Conservation (phyloP, 1,284 basidiomycete genomes). For the Pseudozyma hubeiensis region DNA sequence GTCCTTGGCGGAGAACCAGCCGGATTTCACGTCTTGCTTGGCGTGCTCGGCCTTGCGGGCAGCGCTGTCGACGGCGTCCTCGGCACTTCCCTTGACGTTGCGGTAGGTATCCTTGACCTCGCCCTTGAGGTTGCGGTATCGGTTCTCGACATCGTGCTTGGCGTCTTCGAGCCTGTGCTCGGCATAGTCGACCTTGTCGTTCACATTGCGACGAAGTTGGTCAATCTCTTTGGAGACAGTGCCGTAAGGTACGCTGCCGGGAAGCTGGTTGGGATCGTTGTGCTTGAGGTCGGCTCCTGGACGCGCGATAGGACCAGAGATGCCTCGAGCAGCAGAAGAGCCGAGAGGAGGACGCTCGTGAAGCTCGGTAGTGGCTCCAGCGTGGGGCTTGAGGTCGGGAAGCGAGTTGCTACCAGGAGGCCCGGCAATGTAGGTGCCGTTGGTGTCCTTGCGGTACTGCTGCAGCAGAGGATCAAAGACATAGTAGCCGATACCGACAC, state of each 20-base stretch:
- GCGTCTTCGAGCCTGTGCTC: constrained; percentile 29
- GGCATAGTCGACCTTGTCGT: constrained; percentile 33
- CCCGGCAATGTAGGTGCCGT: constrained; percentile 41
- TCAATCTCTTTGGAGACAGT: constrained; percentile 43
- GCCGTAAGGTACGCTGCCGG: constrained; percentile 42
- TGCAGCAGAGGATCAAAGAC: constrained; percentile 53
- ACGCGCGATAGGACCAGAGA: constrained; percentile 37
- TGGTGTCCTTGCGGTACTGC: constrained; percentile 50
- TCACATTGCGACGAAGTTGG: constrained; percentile 27
- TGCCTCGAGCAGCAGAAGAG: constrained; percentile 44
- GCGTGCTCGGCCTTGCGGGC: constrained; percentile 24
- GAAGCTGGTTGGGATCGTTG: constrained; percentile 31
- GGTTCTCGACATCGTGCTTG: constrained; percentile 31
- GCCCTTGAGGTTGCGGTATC: constrained; percentile 27
- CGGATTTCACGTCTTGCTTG: constrained; percentile 35
- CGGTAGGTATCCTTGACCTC: constrained; percentile 39
- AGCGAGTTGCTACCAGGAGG: constrained; percentile 37
- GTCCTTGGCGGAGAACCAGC: constrained; percentile 45
- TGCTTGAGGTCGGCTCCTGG: constrained; percentile 45
- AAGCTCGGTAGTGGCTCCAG: constrained; percentile 28
- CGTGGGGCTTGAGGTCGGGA: constrained; percentile 40
- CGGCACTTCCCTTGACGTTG: constrained; percentile 25
- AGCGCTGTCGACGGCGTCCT: constrained; percentile 24
- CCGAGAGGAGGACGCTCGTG: constrained; percentile 47
- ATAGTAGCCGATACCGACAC: constrained; percentile 52